Conservation (phyloP, 2,329 filamentous ascomycete species). For the Xylaria polymorpha region DNA sequence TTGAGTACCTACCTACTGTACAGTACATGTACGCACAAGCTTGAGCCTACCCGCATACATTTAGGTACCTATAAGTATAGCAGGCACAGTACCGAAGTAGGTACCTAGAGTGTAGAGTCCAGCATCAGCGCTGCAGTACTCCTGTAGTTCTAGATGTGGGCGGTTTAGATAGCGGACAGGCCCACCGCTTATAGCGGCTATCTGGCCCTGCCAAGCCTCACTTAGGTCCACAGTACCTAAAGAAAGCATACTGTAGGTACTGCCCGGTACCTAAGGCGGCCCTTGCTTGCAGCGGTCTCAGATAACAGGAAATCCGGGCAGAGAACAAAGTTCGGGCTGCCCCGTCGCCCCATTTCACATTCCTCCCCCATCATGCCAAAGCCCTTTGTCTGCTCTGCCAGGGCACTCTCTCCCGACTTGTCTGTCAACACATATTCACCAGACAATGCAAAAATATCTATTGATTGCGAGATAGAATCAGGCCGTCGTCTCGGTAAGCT, state of each 20-base stretch:
- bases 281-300: constrained; percentile 5
- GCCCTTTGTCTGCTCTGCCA: constrained; percentile 16
- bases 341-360: constrained; percentile 26
- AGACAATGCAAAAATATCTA: not conserved
- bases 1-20: too few relatives aligned
- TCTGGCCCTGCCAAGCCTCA: too few relatives aligned
- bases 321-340: constrained; percentile 19
- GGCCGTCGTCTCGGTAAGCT: not conserved
- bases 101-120: too few relatives aligned
- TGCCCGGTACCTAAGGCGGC: not conserved
- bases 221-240: too few relatives aligned
- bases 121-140: not conserved
- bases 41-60: too few relatives aligned
- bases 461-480: not conserved
- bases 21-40: too few relatives aligned
- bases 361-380: constrained; percentile 27
- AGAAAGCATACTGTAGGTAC: too few relatives aligned
- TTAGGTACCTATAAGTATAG: too few relatives aligned
- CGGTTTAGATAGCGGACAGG: not conserved
- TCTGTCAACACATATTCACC: constrained; percentile 8
- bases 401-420: not conserved
- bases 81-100: too few relatives aligned
- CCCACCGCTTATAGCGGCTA: too few relatives aligned
- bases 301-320: constrained; percentile 13
- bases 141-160: not conserved